Base-by-base conservation (phyloP, 768 basidiomycete genomes). In the Amanita rubescens region DNA sequence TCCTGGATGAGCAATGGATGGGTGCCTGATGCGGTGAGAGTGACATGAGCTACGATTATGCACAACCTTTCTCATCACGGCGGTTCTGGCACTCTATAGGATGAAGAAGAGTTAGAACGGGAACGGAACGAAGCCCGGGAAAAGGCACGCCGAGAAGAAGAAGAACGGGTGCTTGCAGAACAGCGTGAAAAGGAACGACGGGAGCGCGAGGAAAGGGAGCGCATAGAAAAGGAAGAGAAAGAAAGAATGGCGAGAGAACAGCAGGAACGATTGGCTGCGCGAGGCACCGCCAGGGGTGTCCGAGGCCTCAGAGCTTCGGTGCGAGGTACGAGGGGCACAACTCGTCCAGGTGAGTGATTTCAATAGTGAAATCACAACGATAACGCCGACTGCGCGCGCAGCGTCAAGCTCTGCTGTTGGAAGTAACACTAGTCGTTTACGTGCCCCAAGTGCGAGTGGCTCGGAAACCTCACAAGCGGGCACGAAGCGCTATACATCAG, bases 1-100 rank as follows among this genome's bases (percentile, higher is more conserved):
- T 91, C 15, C 82, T 90, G 56, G 88, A 91, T 63, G 84, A 88
- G 56, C 70, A 78, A 54, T 91, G 86, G 86, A 70, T 78, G 51
- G 89, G 89, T 2, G 85, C 82, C n/a, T 35, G 84, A 86, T 56
- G 79, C 73, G 41, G 89, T 88, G 62, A 69, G 81, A 14, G 33
- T 14, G 37, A 33, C 30, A 34, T n/a, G 10, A 25, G 20, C 24
- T 32, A 41, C n/a, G 49, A 41, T 27, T 25, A n/a, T n/a, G 3
- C 19, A 19, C 11, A 39, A 17, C n/a, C 2, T 50, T 27, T 34
- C 27, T 42, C 14, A 71, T 25, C 15, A 37, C 22, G 30, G n/a
- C 24, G 22, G 2, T 22, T 20, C 35, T 33, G 11, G 24, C 10
- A 12, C 19, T 17, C 49, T 44, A 6, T 49, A 90, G 87, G 87